Conservation (phyloP, 768 basidiomycete species). For the Neoboletus brunneissimus region DNA sequence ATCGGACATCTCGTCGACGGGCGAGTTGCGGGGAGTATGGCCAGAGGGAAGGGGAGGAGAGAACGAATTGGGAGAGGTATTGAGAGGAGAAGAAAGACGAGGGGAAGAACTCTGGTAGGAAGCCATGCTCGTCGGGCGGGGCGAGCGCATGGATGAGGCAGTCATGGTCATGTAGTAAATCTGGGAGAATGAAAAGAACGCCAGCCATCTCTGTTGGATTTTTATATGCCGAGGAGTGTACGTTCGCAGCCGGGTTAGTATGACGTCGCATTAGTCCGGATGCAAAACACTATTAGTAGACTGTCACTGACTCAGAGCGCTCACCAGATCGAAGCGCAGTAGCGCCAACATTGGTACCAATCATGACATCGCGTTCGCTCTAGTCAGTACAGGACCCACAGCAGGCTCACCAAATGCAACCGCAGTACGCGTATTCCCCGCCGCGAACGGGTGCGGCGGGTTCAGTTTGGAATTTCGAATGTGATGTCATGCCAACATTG, state of each 20-base stretch:
- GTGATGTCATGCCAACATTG: background rate
- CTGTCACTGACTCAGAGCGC: background rate
- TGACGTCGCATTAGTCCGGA: conserved; percentile 8
- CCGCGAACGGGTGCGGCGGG: background rate
- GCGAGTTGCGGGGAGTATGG: conserved; percentile 6
- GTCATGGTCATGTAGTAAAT: conserved; percentile 3
- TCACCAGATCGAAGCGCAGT: background rate
- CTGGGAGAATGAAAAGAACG: background rate
- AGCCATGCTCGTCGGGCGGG: conserved; percentile 9
- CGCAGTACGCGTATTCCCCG: background rate
- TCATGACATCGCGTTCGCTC: background rate
- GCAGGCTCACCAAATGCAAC: background rate
- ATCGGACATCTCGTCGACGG: conserved; percentile 12
- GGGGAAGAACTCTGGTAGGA: conserved; percentile 13
- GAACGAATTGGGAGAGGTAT: conserved; percentile 15
- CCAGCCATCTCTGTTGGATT: background rate
- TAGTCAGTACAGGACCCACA: background rate
- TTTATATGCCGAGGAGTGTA: conserved; percentile 17
- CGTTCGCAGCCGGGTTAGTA: background rate
- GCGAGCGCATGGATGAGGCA: conserved; percentile 7
- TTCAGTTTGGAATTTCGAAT: conserved; percentile 5
- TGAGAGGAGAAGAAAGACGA: conserved; percentile 26
- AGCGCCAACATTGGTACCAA: background rate
- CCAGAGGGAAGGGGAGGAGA: background rate
- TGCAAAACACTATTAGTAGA: background rate